Percentiles rank a stretch among this genome's conserved stretches.
These are phyloP conservation scores for Colletotrichum cordylinicola DNA, from an alignment of 2,329 filamentous ascomycete species.

Conservation along the genomic window DNA sequence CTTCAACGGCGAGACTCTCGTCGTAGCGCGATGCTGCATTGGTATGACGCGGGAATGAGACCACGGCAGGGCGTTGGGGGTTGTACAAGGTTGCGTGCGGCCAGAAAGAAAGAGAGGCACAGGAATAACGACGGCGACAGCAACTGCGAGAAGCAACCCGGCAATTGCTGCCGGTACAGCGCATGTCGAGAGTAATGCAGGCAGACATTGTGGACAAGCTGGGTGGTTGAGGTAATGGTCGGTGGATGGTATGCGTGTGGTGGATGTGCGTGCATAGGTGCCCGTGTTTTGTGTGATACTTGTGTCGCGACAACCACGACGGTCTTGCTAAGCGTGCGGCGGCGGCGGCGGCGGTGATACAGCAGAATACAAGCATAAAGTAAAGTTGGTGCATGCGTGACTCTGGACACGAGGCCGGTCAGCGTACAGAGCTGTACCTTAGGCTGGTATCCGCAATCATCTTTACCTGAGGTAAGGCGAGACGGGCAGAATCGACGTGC, in stretches of 20 bases:
- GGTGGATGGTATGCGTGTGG: background rate
- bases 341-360: background rate
- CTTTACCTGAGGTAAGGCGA: background rate
- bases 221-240: background rate
- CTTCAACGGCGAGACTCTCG: background rate
- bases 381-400: slow-evolving; percentile 10
- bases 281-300: background rate
- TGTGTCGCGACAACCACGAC: background rate
- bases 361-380: slow-evolving; percentile 19
- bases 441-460: background rate
- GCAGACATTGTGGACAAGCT: background rate
- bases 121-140: background rate
- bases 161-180: background rate
- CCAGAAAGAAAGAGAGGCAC: background rate
- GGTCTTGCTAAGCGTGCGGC: background rate
- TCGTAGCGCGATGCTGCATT: background rate
- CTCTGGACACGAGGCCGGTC: background rate
- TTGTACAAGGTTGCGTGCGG: background rate
- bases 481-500: background rate
- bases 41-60: slow-evolving; percentile 14
- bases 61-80: background rate
- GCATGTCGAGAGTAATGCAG: background rate
- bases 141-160: background rate
- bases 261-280: background rate
- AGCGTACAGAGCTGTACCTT: background rate